A percentile compares a stretch with the other conserved stretches of the same genome.
phyloP scores from a whole-genome alignment of 2,329 filamentous ascomycete genomes.

The Fonsecaea multimorphosa region DNA sequence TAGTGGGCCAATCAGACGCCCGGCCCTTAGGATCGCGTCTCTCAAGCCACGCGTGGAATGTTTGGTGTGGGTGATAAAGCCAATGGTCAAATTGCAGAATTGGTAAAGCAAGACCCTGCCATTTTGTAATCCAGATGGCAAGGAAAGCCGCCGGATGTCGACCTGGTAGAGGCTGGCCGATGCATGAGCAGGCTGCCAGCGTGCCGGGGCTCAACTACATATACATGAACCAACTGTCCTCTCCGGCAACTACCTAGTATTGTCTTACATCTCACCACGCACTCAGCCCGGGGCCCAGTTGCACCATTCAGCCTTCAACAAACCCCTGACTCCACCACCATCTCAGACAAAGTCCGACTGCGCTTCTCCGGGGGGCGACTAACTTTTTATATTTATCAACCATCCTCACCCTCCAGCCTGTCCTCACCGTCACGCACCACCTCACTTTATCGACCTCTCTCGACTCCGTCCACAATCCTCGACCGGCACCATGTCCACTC shows the following conservation, averaged over 20 bases:
- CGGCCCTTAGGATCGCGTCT: background rate
- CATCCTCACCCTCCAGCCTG: background rate
- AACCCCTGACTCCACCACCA: slow-evolving; percentile 14
- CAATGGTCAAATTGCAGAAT: background rate
- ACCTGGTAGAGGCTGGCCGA: background rate
- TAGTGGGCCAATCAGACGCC: background rate
- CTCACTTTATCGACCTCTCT: slow-evolving; percentile 2
- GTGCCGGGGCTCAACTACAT: slow-evolving; percentile 1
- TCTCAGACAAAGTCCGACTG: slow-evolving; percentile 9
- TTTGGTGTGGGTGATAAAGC: background rate
- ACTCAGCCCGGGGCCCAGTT: slow-evolving; percentile 3
- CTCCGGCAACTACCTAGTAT: background rate
- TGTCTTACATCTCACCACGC: slow-evolving; percentile 12
- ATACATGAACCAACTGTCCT: background rate
- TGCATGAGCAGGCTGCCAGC: background rate
- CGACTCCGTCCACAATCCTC: background rate
- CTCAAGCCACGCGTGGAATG: background rate
- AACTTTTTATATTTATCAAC: slow-evolving; percentile 7
- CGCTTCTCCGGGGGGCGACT: slow-evolving; percentile 2
- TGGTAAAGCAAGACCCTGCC: background rate
- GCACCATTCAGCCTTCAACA: slow-evolving; percentile 8
- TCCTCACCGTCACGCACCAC: background rate
- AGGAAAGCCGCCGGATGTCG: background rate
- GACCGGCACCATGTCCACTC: slow-evolving; percentile 28
- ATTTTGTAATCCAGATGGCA: background rate